phyloP scores from a whole-genome alignment of 2,329 filamentous ascomycete genomes.

The Curvularia eragrostidis region DNA sequence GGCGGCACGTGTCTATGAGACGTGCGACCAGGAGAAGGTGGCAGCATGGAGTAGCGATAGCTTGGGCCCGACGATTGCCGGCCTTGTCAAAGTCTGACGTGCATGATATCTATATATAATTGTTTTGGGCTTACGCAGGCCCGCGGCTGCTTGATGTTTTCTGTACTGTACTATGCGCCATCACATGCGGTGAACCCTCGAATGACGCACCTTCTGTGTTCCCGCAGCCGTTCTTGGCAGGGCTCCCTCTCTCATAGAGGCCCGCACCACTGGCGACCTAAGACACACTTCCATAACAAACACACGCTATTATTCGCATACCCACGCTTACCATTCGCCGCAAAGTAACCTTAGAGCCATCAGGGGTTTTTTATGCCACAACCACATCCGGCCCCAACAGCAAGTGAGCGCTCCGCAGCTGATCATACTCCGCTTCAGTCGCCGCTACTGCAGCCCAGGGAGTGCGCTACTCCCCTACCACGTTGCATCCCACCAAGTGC shows the following conservation, averaged over 20 bases:
- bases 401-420: conserved; percentile 13
- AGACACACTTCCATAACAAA: conserved; percentile 33
- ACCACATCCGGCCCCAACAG: conserved; percentile 16
- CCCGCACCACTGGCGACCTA: conserved; percentile 20
- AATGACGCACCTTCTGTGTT: conserved; percentile 24
- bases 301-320: conserved; percentile 27
- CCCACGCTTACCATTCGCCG: conserved; percentile 11
- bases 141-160: conserved; percentile 3
- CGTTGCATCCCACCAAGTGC: conserved; percentile 36
- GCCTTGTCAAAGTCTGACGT: conserved; percentile 17
- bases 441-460: conserved; percentile 33
- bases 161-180: background rate
- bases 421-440: conserved; percentile 39
- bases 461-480: conserved; percentile 31
- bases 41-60: conserved; percentile 66
- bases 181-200: conserved; percentile 14
- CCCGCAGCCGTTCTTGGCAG: conserved; percentile 13
- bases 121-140: conserved; percentile 10
- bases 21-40: conserved; percentile 71
- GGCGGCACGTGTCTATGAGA: conserved; percentile 66
- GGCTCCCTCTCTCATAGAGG: conserved; percentile 10
- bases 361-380: conserved; percentile 7
- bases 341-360: conserved; percentile 5
- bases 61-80: conserved; percentile 19
- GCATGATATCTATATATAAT: conserved; percentile 5